Conservation (phyloP, 2,329 filamentous ascomycete species). For the Lecanosticta acicola region DNA sequence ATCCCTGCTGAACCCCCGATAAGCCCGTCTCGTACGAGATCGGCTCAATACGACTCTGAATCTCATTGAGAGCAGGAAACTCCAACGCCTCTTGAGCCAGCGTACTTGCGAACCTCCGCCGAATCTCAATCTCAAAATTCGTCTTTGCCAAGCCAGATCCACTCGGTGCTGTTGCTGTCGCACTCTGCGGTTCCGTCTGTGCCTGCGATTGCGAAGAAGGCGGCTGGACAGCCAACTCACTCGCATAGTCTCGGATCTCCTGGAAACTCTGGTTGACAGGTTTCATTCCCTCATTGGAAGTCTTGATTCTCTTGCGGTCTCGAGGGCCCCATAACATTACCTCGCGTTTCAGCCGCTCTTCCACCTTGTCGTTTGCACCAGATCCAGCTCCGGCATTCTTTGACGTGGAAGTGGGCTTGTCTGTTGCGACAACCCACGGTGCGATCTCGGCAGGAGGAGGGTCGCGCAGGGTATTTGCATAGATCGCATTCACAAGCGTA, state of each 20-base stretch:
- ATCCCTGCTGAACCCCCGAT: conserved; percentile 32
- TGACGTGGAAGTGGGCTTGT: conserved; percentile 69
- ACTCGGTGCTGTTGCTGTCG: conserved; percentile 13
- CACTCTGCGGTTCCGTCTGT: conserved; percentile 20
- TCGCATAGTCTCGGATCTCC: conserved; percentile 25
- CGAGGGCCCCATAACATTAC: conserved; percentile 57
- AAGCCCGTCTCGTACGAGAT: conserved; percentile 62
- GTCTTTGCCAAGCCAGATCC: conserved; percentile 29
- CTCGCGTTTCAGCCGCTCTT: conserved; percentile 59
- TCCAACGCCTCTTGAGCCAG: conserved; percentile 58
- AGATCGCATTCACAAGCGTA: conserved; percentile 54
- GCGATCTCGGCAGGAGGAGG: conserved; percentile 55
- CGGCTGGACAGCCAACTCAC: conserved; percentile 27
- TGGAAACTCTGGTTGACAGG: conserved; percentile 20
- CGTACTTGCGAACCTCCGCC: conserved; percentile 58
- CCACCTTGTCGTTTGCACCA: conserved; percentile 53
- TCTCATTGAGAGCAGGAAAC: conserved; percentile 54
- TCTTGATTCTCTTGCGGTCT: conserved; percentile 50
- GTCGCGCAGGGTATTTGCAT: conserved; percentile 55
- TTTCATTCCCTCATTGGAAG: conserved; percentile 22
- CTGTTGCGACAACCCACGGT: conserved; percentile 61
- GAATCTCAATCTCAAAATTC: conserved; percentile 60
- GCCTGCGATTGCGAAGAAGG: conserved; percentile 9
- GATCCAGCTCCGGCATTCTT: conserved; percentile 41
- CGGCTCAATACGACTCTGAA: conserved; percentile 56